A percentile compares a stretch with the other conserved stretches of the same genome.
Evolutionary conservation across 768 basidiomycete species (phyloP).

Genomic region (Strobilomyces confusus): DNA sequence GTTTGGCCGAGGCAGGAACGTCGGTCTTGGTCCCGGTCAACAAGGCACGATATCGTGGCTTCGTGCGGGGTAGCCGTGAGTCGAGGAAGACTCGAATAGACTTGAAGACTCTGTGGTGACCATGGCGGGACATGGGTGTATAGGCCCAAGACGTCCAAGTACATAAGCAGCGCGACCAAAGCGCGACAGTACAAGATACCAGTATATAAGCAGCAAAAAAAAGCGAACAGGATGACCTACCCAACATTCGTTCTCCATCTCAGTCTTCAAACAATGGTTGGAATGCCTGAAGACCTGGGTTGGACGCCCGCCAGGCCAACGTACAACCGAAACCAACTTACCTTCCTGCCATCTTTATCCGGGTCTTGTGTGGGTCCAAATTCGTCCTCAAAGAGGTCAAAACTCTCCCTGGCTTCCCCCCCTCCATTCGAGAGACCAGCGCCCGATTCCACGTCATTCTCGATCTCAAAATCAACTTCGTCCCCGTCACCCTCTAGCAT

Average conservation of each 20-base stretch:
- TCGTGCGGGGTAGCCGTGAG: slow-evolving; percentile 5
- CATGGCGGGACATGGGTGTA: slow-evolving; percentile 16
- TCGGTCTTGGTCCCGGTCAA: slow-evolving; percentile 5
- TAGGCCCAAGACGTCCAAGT: neutral
- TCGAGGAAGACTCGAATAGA: slow-evolving; percentile 10
- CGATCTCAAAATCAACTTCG: slow-evolving; percentile 27
- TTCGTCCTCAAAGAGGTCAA: slow-evolving; percentile 32
- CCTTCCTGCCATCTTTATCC: slow-evolving; percentile 24
- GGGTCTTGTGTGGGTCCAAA: slow-evolving; percentile 31
- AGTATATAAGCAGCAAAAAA: neutral
- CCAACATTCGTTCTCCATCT: neutral
- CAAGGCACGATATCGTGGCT: slow-evolving; percentile 6
- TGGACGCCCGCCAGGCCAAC: neutral
- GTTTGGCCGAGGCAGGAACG: slow-evolving; percentile 1
- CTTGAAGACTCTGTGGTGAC: slow-evolving; percentile 12
- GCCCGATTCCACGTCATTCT: slow-evolving; percentile 1
- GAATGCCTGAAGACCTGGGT: slow-evolving; percentile 19
- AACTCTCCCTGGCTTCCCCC: slow-evolving; percentile 18
- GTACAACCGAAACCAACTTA: slow-evolving; percentile 3
- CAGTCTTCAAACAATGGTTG: slow-evolving; percentile 34
- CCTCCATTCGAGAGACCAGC: neutral
- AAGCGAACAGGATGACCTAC: neutral
- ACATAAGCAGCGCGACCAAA: neutral
- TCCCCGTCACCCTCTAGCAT: slow-evolving; percentile 34
- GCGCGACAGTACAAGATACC: no score